These are phyloP conservation scores for Aspergillus costaricaensis DNA, from an alignment of 2,329 filamentous ascomycete genomes.

Conservation along the genomic window DNA sequence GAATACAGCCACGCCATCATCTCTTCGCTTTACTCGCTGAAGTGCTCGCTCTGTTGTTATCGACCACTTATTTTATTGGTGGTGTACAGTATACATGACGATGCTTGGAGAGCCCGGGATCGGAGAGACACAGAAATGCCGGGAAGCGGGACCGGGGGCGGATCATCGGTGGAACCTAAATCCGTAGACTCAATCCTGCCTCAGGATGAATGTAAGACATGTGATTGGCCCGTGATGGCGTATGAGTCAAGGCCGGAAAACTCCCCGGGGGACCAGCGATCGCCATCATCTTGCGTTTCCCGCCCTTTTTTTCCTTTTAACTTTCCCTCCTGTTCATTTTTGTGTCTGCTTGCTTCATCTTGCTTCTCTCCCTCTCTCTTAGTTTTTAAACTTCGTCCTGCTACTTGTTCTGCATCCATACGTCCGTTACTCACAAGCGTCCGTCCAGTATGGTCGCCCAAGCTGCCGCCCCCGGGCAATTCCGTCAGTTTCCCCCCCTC, in stretches of 20 bases:
- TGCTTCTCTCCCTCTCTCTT: not conserved
- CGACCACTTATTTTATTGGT: no score
- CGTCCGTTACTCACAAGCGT: not conserved
- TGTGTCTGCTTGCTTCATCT: not conserved
- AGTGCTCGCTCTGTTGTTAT: no score
- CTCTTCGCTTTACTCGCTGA: no score
- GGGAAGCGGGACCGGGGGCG: not conserved
- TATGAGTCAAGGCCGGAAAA: slow-evolving; percentile 8
- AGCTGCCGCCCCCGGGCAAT: slow-evolving; percentile 23
- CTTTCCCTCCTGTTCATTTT: not conserved
- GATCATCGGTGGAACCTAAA: not conserved
- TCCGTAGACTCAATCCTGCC: not conserved
- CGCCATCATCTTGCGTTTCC: not conserved
- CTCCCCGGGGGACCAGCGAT: not conserved
- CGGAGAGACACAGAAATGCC: no score
- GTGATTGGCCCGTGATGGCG: slow-evolving; percentile 4
- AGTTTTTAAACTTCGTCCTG: not conserved
- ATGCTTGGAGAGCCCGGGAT: no score
- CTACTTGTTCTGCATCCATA: not conserved
- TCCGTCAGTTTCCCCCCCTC: slow-evolving; percentile 42
- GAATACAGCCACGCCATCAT: no score
- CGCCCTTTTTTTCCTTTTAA: not conserved
- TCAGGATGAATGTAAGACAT: not conserved
- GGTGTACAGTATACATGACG: no score
- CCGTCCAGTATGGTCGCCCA: slow-evolving; percentile 28